Evolutionary conservation across 2,329 filamentous ascomycete species (phyloP).

Genomic region (Aspergillus neoniger): DNA sequence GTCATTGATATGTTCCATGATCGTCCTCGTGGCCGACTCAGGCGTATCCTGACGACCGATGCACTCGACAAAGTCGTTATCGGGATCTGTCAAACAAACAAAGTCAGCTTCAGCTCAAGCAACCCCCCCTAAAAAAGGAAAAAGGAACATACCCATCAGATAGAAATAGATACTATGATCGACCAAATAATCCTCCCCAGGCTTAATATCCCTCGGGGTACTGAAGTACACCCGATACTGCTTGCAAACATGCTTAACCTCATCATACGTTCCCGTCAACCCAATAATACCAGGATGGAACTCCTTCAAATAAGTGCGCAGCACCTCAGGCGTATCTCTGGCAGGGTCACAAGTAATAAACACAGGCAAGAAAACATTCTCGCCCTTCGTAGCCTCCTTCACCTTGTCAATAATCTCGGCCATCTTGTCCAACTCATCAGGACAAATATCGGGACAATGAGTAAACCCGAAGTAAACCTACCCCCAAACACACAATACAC

Average conservation of each 20-base stretch:
- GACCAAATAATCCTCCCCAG: conserved; percentile 94
- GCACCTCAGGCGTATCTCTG: conserved; percentile 79
- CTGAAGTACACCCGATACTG: conserved; percentile 96
- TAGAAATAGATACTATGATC: conserved; percentile 99
- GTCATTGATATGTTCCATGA: conserved; percentile 80
- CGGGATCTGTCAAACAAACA: conserved; percentile 64
- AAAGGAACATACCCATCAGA: conserved; percentile 69
- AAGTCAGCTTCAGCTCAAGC: conserved; percentile 1
- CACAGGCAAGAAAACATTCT: conserved; percentile 66
- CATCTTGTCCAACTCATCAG: conserved; percentile 99
- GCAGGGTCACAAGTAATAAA: conserved; percentile 97
- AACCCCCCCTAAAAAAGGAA: too few species aligned
- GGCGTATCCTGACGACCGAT: conserved; percentile 93
- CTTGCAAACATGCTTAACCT: conserved; percentile 93
- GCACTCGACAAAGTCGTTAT: conserved; percentile 97
- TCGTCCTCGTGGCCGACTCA: conserved; percentile 78
- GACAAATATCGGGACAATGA: conserved; percentile 97
- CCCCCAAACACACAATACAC: not conserved
- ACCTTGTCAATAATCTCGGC: conserved; percentile 83
- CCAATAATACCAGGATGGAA: conserved; percentile 87
- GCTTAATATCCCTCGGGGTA: conserved; percentile 82
- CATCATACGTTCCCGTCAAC: conserved; percentile 87
- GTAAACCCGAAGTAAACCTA: conserved; percentile 98
- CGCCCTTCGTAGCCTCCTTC: conserved; percentile 39
- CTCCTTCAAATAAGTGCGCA: conserved; percentile 83